phyloP scores from a whole-genome alignment of 2,329 filamentous ascomycete genomes.

The Penicillium sp. region DNA sequence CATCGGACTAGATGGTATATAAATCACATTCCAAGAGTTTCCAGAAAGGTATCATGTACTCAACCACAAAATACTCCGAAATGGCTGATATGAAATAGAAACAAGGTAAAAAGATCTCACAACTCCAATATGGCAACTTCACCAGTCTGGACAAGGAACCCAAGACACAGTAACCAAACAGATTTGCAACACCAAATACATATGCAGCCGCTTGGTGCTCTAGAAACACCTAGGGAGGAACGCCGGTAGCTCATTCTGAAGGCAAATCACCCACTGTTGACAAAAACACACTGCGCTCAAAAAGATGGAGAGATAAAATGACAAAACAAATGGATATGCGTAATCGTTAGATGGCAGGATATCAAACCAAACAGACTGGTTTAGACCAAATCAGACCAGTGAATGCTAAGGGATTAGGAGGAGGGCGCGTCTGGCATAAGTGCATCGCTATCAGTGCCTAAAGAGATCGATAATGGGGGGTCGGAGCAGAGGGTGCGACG shows the following conservation, averaged over 20 bases:
- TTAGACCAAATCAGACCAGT: conserved; percentile 9
- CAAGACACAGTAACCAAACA: not conserved
- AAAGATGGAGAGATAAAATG: conserved; percentile 10
- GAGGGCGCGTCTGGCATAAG: conserved; percentile 35
- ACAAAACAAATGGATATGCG: conserved; percentile 17
- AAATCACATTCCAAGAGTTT: conserved; percentile 4
- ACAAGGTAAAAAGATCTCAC: not conserved
- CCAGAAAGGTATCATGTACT: conserved; percentile 16
- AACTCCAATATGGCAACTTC: conserved; percentile 2
- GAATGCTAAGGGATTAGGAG: conserved; percentile 15
- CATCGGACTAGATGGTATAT: conserved; percentile 2
- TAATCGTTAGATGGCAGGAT: conserved; percentile 21
- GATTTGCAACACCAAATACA: conserved; percentile 18
- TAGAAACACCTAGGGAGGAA: conserved; percentile 11
- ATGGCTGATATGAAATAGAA: conserved; percentile 8
- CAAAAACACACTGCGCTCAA: conserved; percentile 9
- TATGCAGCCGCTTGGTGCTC: conserved; percentile 21
- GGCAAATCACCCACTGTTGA: conserved; percentile 11
- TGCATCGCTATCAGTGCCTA: conserved; percentile 32
- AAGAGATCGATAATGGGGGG: conserved; percentile 28
- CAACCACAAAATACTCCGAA: conserved; percentile 18
- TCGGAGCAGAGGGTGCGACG: conserved; percentile 32
- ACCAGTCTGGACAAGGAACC: not conserved
- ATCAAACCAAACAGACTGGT: not conserved
- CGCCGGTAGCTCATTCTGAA: conserved; percentile 15